A percentile compares a stretch with the other conserved stretches of the same genome.
These are phyloP conservation scores for Chrysosporium queenslandicum DNA, from an alignment of 2,329 filamentous ascomycete species.

Conservation along the genomic window DNA sequence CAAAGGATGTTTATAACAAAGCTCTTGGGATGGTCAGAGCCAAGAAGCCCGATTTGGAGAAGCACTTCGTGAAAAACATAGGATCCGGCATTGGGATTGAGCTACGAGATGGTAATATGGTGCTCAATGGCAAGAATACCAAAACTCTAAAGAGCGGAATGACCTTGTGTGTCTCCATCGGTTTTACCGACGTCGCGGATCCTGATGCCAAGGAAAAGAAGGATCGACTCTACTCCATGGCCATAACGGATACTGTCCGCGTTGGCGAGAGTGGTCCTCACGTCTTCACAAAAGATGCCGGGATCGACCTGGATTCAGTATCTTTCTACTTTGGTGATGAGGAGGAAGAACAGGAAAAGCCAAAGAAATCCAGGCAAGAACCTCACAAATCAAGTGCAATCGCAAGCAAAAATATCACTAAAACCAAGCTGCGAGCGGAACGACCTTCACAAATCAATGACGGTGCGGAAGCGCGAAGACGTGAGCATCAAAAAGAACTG, in stretches of 20 bases:
- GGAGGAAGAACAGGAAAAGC: slow-evolving; percentile 61
- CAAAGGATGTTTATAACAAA: slow-evolving; percentile 87
- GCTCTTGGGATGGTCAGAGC: slow-evolving; percentile 68
- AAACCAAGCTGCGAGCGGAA: slow-evolving; percentile 83
- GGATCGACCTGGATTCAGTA: slow-evolving; percentile 82
- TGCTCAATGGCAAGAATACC: slow-evolving; percentile 77
- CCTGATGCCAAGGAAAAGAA: slow-evolving; percentile 78
- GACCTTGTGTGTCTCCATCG: slow-evolving; percentile 85
- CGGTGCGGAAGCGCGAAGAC: slow-evolving; percentile 74
- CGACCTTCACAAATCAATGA: slow-evolving; percentile 80
- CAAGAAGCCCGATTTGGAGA: slow-evolving; percentile 91
- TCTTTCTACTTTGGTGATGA: slow-evolving; percentile 99
- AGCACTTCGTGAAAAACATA: slow-evolving; percentile 86
- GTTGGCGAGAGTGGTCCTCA: slow-evolving; percentile 59
- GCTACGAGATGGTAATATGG: slow-evolving; percentile 69
- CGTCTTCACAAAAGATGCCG: slow-evolving; percentile 87
- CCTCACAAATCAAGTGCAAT: slow-evolving; percentile 74
- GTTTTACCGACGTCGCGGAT: slow-evolving; percentile 82
- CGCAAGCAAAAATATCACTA: slow-evolving; percentile 89
- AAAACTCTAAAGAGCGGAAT: slow-evolving; percentile 86
- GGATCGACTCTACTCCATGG: slow-evolving; percentile 76
- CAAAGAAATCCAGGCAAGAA: slow-evolving; percentile 73
- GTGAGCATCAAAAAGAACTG: slow-evolving; percentile 85
- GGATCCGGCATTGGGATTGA: slow-evolving; percentile 91
- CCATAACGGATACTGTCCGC: slow-evolving; percentile 87